Base-by-base conservation (phyloP, 1,139 yeast species). In the Lodderomyces margitis region DNA sequence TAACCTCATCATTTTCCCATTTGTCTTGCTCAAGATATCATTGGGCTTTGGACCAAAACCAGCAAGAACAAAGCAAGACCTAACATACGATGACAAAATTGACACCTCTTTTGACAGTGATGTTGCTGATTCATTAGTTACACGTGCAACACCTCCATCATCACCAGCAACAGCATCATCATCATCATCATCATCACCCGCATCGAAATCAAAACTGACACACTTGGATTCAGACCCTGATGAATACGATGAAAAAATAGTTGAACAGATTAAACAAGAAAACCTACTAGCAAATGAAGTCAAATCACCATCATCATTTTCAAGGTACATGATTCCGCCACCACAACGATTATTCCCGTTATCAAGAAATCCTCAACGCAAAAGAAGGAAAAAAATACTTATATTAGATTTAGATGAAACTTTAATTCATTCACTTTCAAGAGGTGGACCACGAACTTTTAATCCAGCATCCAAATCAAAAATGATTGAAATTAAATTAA, bases 391-490 rank as follows among this genome's bases (percentile, higher is more conserved):
- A 49, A 92, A 91, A 58, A 84, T 91, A 1, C 70, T 92, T 34
- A 83, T 92, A 1, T 68, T 92, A 21, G 98, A 92, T 59, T 74
- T 92, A 28, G 98, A 92, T 62, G 98, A 92, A 57, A 92, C 98
- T 0, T 67, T 92, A 45, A 89, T 92, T 45, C 98, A 92, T 59
- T 88, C 98, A 1, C 71, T 89, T 42, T 82, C 94, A 2, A 72
- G 95, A 44, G 80, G 78, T 37, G 72, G 69, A 42, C 81, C 66
- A 30, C 66, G 67, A 45, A 68, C 61, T 24, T 68, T 59, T 52
- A 63, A 57, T 39, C 81, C 86, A 6, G 73, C 78, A 47, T 66
- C 80, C 8, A 66, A 77, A 24, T 78, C 81, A 38, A 88, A 83
- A 54, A 83, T 89, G 77, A 87, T 92, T 40, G 98, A 92, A 64